phyloP scores from a whole-genome alignment of 2,329 filamentous ascomycete genomes.

The Hypoxylon sp. region DNA sequence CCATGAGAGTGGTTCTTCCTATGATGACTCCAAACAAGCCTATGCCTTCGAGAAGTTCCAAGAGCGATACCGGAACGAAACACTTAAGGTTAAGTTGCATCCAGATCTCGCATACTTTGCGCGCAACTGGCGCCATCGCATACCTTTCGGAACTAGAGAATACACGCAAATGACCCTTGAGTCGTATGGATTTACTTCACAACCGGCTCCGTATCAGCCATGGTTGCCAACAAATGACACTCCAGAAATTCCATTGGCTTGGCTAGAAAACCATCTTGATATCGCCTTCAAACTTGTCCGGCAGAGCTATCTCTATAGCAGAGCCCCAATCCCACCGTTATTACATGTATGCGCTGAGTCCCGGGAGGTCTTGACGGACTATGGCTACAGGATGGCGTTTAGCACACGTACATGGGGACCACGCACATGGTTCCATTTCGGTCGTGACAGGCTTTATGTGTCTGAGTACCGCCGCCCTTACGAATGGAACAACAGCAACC shows the following conservation, averaged over 20 bases:
- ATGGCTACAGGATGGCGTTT: conserved; percentile 24
- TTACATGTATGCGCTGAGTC: conserved; percentile 28
- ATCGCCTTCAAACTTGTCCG: conserved; percentile 20
- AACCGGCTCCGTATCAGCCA: not conserved
- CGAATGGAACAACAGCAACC: too few species aligned
- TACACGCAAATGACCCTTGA: conserved; percentile 15
- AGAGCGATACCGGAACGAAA: not conserved
- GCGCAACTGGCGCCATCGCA: conserved; percentile 8
- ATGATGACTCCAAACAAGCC: conserved; percentile 2
- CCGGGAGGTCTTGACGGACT: conserved; percentile 16
- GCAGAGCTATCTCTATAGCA: conserved; percentile 25
- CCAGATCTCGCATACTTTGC: conserved; percentile 25
- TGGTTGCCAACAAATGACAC: conserved; percentile 18
- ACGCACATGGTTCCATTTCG: conserved; percentile 35
- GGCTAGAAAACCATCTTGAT: conserved; percentile 16
- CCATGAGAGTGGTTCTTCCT: not conserved
- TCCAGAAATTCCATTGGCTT: conserved; percentile 16
- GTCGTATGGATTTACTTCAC: conserved; percentile 19
- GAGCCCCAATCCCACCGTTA: conserved; percentile 24
- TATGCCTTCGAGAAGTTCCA: conserved; percentile 6
- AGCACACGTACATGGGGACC: conserved; percentile 15
- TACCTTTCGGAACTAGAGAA: not conserved
- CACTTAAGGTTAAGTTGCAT: conserved; percentile 7
- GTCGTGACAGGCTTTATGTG: conserved; percentile 18
- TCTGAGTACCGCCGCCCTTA: too few species aligned